Percentiles rank a stretch among this genome's conserved stretches.
Evolutionary conservation across 75 land plant genomes (phyloP).

Genomic region (Cunninghamia lanceolata): DNA sequence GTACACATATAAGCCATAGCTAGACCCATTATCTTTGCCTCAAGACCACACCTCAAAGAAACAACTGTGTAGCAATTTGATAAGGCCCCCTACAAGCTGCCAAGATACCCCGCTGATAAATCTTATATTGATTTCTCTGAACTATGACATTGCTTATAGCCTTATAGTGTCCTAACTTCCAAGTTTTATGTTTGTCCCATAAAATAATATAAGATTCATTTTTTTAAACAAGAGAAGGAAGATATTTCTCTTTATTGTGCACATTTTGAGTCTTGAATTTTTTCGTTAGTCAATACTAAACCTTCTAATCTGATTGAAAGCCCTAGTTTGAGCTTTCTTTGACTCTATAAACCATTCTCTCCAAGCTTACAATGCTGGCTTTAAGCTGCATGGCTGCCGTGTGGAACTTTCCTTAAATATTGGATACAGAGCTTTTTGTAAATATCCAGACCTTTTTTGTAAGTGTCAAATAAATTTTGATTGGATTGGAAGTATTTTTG

Average conservation of each 20-base stretch:
- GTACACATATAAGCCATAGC: too few relatives aligned
- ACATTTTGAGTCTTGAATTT: neutral
- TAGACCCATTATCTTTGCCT: too few relatives aligned
- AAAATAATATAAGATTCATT: too few relatives aligned
- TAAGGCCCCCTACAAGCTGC: too few relatives aligned
- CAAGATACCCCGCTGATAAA: too few relatives aligned
- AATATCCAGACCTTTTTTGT: neutral
- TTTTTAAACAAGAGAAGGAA: neutral
- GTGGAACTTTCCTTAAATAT: neutral
- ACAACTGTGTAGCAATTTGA: too few relatives aligned
- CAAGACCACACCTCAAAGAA: too few relatives aligned
- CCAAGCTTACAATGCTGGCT: neutral
- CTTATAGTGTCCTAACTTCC: too few relatives aligned
- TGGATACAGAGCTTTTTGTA: neutral
- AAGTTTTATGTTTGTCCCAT: too few relatives aligned
- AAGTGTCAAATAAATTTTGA: neutral
- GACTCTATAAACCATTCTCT: neutral
- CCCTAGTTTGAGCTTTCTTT: neutral
- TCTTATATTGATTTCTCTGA: neutral
- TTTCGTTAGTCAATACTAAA: neutral
- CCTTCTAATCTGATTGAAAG: neutral
- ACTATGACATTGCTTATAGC: too few relatives aligned
- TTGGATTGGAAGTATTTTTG: neutral
- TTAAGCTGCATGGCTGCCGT: neutral
- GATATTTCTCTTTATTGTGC: neutral